These are phyloP conservation scores for Carex littledalei DNA, from an alignment of 176 grass and related monocot species.

Conservation along the genomic window DNA sequence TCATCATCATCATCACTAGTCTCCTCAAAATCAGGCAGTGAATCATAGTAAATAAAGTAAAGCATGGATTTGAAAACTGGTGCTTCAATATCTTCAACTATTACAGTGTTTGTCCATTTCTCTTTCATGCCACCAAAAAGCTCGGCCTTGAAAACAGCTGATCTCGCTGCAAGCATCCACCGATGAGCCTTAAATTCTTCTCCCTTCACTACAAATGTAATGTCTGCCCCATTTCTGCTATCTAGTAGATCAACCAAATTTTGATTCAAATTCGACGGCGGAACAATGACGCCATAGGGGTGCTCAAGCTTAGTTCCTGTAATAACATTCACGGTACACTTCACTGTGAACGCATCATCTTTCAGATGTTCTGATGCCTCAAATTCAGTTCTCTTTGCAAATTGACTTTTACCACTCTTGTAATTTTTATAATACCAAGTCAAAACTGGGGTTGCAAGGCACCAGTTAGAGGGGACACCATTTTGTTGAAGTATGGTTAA, in stretches of 20 bases:
- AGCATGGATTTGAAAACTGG: no score
- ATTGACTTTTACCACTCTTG: background rate
- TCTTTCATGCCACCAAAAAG: background rate
- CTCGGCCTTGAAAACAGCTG: background rate
- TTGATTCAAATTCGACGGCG: background rate
- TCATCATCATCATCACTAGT: no score
- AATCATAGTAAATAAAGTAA: no score
- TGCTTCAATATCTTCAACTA: no score
- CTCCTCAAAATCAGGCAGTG: no score
- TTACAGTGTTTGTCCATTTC: background rate
- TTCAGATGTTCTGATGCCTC: background rate
- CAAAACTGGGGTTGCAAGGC: no score
- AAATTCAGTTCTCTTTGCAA: background rate
- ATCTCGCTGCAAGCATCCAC: background rate
- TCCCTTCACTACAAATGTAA: background rate
- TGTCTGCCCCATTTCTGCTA: background rate
- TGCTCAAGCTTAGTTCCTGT: background rate
- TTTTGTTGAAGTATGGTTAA: no score
- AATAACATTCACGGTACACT: background rate
- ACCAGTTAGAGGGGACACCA: no score
- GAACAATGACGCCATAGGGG: background rate
- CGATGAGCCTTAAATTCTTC: background rate
- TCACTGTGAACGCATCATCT: background rate
- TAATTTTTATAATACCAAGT: no score
- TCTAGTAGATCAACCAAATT: background rate